Percentiles rank a stretch among this genome's conserved stretches.
Evolutionary conservation across 768 basidiomycete genomes (phyloP).

Genomic region (Mycena filopes): DNA sequence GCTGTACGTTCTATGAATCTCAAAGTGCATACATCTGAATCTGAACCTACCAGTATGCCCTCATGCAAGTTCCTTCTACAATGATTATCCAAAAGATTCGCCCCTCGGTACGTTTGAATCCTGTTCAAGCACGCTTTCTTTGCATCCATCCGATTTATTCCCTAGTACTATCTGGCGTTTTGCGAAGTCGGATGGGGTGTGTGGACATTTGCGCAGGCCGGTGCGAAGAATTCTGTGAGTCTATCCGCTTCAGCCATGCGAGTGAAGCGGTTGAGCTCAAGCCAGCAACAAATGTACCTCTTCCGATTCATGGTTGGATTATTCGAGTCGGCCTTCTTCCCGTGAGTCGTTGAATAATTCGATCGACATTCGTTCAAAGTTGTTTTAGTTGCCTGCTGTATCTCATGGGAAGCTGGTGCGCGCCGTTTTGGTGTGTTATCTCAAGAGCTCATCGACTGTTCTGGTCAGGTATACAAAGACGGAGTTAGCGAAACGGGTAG

Average conservation of each 20-base stretch:
- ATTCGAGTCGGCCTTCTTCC: slow-evolving; percentile 40
- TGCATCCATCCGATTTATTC: neutral
- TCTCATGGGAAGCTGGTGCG: slow-evolving; percentile 40
- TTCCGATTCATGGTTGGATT: slow-evolving; percentile 39
- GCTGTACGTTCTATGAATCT: slow-evolving; percentile 26
- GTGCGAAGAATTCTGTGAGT: slow-evolving; percentile 33
- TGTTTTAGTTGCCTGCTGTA: slow-evolving; percentile 23
- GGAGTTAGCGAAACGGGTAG: slow-evolving; percentile 38
- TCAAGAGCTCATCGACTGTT: neutral
- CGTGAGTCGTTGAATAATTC: slow-evolving; percentile 21
- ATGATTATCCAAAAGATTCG: slow-evolving; percentile 38
- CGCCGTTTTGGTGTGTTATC: neutral
- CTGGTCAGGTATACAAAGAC: slow-evolving; percentile 31
- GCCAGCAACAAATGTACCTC: slow-evolving; percentile 37
- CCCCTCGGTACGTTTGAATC: slow-evolving; percentile 31
- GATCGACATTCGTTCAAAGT: no score
- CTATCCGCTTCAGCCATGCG: neutral
- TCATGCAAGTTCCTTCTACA: slow-evolving; percentile 38
- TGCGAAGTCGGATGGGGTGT: slow-evolving; percentile 40
- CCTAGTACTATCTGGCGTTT: slow-evolving; percentile 34
- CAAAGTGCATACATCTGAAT: neutral
- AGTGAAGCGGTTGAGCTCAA: neutral
- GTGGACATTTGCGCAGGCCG: slow-evolving; percentile 41
- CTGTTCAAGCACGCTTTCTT: neutral
- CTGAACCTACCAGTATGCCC: slow-evolving; percentile 21